Conservation (phyloP, 2,329 filamentous ascomycete genomes). For the Stachybotrys elegans region DNA sequence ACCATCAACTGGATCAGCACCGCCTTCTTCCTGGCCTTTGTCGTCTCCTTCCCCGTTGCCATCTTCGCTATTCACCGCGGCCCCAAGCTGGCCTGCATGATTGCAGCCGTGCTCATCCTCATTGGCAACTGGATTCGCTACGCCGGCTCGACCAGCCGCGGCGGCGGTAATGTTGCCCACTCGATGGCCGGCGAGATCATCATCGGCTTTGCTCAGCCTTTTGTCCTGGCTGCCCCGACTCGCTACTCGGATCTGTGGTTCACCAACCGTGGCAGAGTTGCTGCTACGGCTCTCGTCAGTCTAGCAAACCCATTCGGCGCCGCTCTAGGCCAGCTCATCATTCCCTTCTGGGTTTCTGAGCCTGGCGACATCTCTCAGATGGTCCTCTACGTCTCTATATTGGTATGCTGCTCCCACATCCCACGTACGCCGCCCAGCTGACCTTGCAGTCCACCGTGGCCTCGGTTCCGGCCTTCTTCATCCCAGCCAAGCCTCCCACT, state of each 20-base stretch:
- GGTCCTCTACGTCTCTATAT: slow-evolving; percentile 79
- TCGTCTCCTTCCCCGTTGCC: slow-evolving; percentile 63
- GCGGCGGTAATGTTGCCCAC: slow-evolving; percentile 62
- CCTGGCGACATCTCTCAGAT: slow-evolving; percentile 67
- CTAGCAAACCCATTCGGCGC: slow-evolving; percentile 88
- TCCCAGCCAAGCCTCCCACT: slow-evolving; percentile 71
- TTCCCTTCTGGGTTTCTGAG: slow-evolving; percentile 67
- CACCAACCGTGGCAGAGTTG: slow-evolving; percentile 74
- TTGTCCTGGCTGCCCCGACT: slow-evolving; percentile 84
- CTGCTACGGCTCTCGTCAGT: slow-evolving; percentile 79
- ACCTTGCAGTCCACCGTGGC: slow-evolving; percentile 42
- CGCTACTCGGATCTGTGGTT: slow-evolving; percentile 96
- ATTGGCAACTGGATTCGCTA: slow-evolving; percentile 90
- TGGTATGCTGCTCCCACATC: slow-evolving; percentile 58
- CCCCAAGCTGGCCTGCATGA: slow-evolving; percentile 72
- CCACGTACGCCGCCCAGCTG: no score
- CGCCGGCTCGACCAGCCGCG: slow-evolving; percentile 54
- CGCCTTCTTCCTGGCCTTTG: slow-evolving; percentile 80
- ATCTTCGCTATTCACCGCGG: slow-evolving; percentile 78
- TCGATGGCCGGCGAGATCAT: slow-evolving; percentile 91
- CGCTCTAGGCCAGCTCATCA: slow-evolving; percentile 80
- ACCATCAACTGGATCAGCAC: slow-evolving; percentile 92
- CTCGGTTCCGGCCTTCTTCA: slow-evolving; percentile 72
- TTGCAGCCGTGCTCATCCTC: slow-evolving; percentile 67
- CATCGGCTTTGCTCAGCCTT: slow-evolving; percentile 84